Evolutionary conservation across 2,329 filamentous ascomycete genomes (phyloP), one percentile per base, ranked within the genome.

Genomic region (Scleromitrula shiraiana): DNA sequence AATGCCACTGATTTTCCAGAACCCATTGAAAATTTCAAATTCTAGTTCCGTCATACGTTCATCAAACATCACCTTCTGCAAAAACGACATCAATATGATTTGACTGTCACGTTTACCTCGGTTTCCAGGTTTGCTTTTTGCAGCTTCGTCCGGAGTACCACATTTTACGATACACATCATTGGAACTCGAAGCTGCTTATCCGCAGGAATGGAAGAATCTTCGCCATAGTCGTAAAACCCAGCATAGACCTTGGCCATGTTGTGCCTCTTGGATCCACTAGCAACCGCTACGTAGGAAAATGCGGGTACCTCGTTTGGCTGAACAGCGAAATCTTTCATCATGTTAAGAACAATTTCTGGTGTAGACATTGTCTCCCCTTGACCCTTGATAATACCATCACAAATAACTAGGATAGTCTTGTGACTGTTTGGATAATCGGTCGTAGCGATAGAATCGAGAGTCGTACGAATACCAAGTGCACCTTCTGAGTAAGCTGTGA

Each of bases 31-130:
- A 87, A 98, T 97, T 65, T 98, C 93, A 63, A 89, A 98, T 67
- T 98, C 93, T 44, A 98, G 83, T 67, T 98, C 91, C 15, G 94
- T 98, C 93, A 98, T 98, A 53, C 93, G 86, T 70, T 98, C 94
- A 65, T 98, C 93, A 62, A 98, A 98, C 93, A 98, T 98, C 64
- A 98, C 93, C 72, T 98, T 98, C 65, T 98, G 93, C 58, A 98
- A 72, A 76, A 98, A 98, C 5, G 90, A 96, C 93, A 98, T 98
- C 57, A 98, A 77, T 59, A 98, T 93, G 63, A 98, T 96, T 68
- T 98, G 93, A 72, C 88, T 95, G 75, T 98, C 93, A 65, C 93
- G 88, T 76, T 98, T 98, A 68, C 93, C 94, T 69, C 93, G 82
- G 70, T 98, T 98, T 60, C 93, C 93, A 10, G 94, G 88, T 70